Conservation (phyloP, 345 rosid genomes). For the Raphanus raphanistrum region DNA sequence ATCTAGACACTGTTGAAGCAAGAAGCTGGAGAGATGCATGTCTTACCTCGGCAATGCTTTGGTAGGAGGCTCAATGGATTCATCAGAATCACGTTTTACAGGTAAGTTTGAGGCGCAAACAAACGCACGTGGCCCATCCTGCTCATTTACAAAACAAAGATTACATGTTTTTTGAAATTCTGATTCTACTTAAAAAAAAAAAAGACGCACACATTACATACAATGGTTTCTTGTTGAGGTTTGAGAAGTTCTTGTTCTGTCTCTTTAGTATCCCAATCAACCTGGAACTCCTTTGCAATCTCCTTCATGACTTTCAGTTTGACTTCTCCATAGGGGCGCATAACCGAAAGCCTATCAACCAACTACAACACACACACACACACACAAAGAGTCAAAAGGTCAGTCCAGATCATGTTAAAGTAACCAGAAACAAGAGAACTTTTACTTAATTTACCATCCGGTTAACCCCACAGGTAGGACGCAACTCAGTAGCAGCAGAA, state of each 20-base stretch:
- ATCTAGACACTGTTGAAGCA: background rate
- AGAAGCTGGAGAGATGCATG: background rate
- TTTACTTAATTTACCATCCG: slow-evolving; percentile 52
- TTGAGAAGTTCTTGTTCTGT: slow-evolving; percentile 85
- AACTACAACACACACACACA: slow-evolving; percentile 40
- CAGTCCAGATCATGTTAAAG: background rate
- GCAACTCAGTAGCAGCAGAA: slow-evolving; percentile 79
- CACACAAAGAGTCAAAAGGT: slow-evolving; percentile 7
- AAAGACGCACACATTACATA: slow-evolving; percentile 17
- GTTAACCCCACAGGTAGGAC: slow-evolving; percentile 86
- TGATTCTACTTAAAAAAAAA: background rate
- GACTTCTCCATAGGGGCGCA: slow-evolving; percentile 68
- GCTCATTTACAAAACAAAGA: slow-evolving; percentile 29
- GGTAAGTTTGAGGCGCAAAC: slow-evolving; percentile 76
- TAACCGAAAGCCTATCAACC: slow-evolving; percentile 83
- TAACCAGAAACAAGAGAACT: background rate
- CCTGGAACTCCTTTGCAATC: slow-evolving; percentile 76
- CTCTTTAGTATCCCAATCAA: slow-evolving; percentile 88
- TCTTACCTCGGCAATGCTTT: slow-evolving; percentile 26
- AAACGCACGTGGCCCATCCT: slow-evolving; percentile 69
- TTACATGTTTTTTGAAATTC: slow-evolving; percentile 21
- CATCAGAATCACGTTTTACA: slow-evolving; percentile 37
- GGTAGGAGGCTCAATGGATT: slow-evolving; percentile 29
- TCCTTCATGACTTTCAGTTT: slow-evolving; percentile 84
- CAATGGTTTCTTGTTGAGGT: slow-evolving; percentile 73